Evolutionary conservation across 345 rosid genomes (phyloP).

Genomic region (Melastoma malabathricum): DNA sequence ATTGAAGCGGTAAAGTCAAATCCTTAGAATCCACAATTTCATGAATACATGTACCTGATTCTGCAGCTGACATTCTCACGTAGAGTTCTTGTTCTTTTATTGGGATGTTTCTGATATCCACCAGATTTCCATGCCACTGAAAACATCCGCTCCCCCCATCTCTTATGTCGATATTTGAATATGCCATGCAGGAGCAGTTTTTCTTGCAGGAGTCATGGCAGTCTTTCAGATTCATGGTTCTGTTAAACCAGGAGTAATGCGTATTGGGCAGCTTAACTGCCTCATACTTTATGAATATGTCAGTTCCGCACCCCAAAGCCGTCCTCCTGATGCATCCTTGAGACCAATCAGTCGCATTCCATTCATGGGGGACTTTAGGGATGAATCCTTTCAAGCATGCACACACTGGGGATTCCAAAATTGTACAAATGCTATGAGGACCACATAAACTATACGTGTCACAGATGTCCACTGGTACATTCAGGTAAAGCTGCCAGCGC

Average conservation of each 20-base stretch:
- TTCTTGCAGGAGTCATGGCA: slow-evolving; percentile 21
- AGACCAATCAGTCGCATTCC: slow-evolving; percentile 23
- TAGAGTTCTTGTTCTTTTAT: slow-evolving; percentile 5
- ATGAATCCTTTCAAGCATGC: slow-evolving; percentile 31
- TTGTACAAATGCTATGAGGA: slow-evolving; percentile 21
- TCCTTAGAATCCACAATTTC: background rate
- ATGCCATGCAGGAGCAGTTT: slow-evolving; percentile 46
- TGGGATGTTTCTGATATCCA: slow-evolving; percentile 6
- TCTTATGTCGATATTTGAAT: slow-evolving; percentile 21
- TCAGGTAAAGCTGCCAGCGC: slow-evolving; percentile 19
- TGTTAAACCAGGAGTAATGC: slow-evolving; percentile 10
- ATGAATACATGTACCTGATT: background rate
- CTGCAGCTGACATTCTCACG: slow-evolving; percentile 8
- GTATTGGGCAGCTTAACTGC: slow-evolving; percentile 37
- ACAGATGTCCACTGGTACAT: slow-evolving; percentile 25
- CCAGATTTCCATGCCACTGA: slow-evolving; percentile 2
- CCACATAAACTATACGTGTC: slow-evolving; percentile 30
- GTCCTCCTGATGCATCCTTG: slow-evolving; percentile 32
- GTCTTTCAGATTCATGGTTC: slow-evolving; percentile 14
- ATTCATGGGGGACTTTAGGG: slow-evolving; percentile 18
- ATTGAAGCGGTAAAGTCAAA: background rate
- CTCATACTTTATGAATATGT: slow-evolving; percentile 17
- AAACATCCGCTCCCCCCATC: slow-evolving; percentile 19
- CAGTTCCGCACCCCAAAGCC: slow-evolving; percentile 14
- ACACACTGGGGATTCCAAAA: slow-evolving; percentile 20